Evolutionary conservation across 192 early-diverging fungal species (phyloP).

Genomic region (Mortierella alpina): DNA sequence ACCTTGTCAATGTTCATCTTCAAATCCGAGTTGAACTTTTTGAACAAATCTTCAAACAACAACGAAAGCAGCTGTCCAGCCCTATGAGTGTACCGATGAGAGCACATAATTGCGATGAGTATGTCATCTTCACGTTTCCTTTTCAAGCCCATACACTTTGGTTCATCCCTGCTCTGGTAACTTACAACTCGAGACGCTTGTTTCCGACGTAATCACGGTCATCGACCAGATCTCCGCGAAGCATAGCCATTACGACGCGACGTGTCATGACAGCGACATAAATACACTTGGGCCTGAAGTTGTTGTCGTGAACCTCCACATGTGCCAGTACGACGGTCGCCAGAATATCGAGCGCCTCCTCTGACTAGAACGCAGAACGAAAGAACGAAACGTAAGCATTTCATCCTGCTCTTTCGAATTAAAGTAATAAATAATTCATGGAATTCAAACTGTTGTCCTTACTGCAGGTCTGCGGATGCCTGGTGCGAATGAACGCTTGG

Average conservation of each 20-base stretch:
- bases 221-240: slow-evolving; percentile 85
- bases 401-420: no score
- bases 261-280: slow-evolving; percentile 95
- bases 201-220: slow-evolving; percentile 99
- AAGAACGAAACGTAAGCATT: background rate
- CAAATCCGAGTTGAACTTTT: slow-evolving; percentile 87
- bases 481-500: slow-evolving; percentile 61
- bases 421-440: background rate
- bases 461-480: slow-evolving; percentile 62
- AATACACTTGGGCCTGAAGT: slow-evolving; percentile 92
- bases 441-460: slow-evolving; percentile 11
- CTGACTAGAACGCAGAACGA: slow-evolving; percentile 54
- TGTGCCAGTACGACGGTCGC: slow-evolving; percentile 90
- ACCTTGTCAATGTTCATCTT: slow-evolving; percentile 93
- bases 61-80: slow-evolving; percentile 94
- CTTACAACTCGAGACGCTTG: slow-evolving; percentile 95
- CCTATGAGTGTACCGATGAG: slow-evolving; percentile 48
- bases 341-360: slow-evolving; percentile 90
- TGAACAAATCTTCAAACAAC: slow-evolving; percentile 98
- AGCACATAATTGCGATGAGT: background rate
- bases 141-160: background rate
- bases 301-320: slow-evolving; percentile 87
- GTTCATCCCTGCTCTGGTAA: slow-evolving; percentile 73
- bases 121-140: no score
- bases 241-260: slow-evolving; percentile 88